Conservation (phyloP, 2,329 filamentous ascomycete genomes). For the Diaporthe longicolla region DNA sequence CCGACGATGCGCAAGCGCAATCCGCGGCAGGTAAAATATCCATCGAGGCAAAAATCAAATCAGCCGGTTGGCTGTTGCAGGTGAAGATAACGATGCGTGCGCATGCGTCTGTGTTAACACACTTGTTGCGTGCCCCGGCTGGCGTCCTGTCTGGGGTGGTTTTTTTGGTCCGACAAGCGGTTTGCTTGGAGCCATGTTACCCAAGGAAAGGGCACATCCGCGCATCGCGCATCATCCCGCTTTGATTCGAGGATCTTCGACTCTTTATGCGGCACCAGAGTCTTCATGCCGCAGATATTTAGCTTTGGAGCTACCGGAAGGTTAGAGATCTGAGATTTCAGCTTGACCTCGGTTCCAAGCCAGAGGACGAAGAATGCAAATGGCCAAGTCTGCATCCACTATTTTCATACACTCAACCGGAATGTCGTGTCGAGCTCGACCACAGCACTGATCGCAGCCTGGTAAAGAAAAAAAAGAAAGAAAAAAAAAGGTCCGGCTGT, state of each 20-base stretch:
- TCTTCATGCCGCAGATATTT: constrained; percentile 23
- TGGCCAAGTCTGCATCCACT: constrained; percentile 20
- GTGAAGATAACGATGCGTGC: constrained; percentile 19
- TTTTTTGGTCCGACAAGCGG: constrained; percentile 29
- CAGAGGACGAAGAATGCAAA: not conserved
- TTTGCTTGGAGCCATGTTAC: constrained; percentile 18
- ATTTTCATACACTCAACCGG: constrained; percentile 6
- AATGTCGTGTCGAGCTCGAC: not conserved
- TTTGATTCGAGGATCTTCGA: constrained; percentile 34
- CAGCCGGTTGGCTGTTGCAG: constrained; percentile 9
- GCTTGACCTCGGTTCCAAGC: constrained; percentile 9
- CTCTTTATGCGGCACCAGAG: constrained; percentile 12
- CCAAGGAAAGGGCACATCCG: constrained; percentile 26
- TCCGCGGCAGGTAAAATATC: constrained; percentile 26
- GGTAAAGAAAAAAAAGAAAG: not conserved
- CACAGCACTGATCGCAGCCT: constrained; percentile 1
- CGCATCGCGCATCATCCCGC: constrained; percentile 25
- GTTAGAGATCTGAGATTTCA: constrained; percentile 28
- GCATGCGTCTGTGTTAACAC: constrained; percentile 9
- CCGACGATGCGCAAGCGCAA: constrained; percentile 26
- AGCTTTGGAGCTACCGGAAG: constrained; percentile 31
- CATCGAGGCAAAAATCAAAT: not conserved
- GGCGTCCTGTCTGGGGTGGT: not conserved
- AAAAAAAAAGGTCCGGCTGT: constrained; percentile 15
- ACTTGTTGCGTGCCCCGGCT: constrained; percentile 14